Evolutionary conservation across 2,329 filamentous ascomycete genomes (phyloP).

Genomic region (Xylaria sp.): DNA sequence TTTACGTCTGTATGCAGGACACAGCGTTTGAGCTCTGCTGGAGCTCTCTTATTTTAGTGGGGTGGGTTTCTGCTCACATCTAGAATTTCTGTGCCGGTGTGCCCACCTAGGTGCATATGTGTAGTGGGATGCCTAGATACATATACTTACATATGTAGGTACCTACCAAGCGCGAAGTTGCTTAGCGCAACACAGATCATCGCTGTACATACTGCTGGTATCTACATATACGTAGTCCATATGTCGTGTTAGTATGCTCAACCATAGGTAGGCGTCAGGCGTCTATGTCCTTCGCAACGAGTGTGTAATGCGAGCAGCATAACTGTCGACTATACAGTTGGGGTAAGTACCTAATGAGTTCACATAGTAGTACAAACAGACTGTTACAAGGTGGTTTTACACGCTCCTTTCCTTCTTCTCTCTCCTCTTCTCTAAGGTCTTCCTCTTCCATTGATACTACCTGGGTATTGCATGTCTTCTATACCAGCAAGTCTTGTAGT

Average conservation of each 20-base stretch:
- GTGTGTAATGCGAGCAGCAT: neutral
- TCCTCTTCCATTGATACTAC: neutral
- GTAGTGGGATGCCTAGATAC: no score
- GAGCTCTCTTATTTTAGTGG: neutral
- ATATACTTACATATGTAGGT: no score
- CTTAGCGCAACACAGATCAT: neutral
- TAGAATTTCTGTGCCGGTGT: no score
- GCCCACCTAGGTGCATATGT: no score
- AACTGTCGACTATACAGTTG: neutral
- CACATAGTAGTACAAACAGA: neutral
- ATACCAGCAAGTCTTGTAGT: neutral
- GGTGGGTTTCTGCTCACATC: no score
- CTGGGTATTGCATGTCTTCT: neutral
- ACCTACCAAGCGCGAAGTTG: no score
- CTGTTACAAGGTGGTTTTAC: conserved; percentile 9
- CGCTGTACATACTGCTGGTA: no score
- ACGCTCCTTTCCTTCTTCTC: neutral
- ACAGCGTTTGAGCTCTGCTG: no score
- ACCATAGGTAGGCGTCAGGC: no score
- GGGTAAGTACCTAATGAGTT: neutral
- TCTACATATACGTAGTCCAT: no score
- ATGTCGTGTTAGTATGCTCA: neutral
- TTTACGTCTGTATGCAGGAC: no score
- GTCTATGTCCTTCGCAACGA: neutral
- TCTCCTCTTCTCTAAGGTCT: neutral